These are phyloP conservation scores for Talaromyces amestolkiae DNA, from an alignment of 2,329 filamentous ascomycete species.

Conservation along the genomic window DNA sequence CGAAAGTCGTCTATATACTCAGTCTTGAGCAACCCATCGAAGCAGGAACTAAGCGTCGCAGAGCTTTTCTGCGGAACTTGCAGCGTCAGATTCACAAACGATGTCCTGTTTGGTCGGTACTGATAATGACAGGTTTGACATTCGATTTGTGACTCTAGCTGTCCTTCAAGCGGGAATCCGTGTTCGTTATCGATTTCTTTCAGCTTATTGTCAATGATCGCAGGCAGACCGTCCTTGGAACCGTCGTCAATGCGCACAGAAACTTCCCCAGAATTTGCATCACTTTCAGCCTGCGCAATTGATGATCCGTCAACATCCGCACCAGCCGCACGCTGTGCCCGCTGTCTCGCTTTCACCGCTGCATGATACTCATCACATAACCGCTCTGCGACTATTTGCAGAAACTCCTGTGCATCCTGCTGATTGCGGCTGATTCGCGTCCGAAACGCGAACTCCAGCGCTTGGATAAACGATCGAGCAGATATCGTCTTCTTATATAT, in stretches of 20 bases:
- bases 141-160: constrained; percentile 90
- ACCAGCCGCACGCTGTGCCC: constrained; percentile 27
- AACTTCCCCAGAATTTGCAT: constrained; percentile 25
- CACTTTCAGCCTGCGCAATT: constrained; percentile 17
- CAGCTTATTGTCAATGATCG: constrained; percentile 39
- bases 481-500: constrained; percentile 93
- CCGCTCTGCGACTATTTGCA: constrained; percentile 89
- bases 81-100: constrained; percentile 87
- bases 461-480: constrained; percentile 76
- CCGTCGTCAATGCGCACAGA: constrained; percentile 40
- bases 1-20: constrained; percentile 97
- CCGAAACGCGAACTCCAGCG: constrained; percentile 80
- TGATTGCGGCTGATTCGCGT: constrained; percentile 91
- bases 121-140: constrained; percentile 88
- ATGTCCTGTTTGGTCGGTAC: constrained; percentile 76
- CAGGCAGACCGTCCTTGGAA: constrained; percentile 31
- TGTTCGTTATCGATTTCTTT: constrained; percentile 39
- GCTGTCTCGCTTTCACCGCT: constrained; percentile 66
- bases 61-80: constrained; percentile 82
- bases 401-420: constrained; percentile 95
- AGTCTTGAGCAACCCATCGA: constrained; percentile 90
- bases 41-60: constrained; percentile 80
- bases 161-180: constrained; percentile 88
- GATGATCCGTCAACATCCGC: constrained; percentile 14
- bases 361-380: constrained; percentile 93